Conservation (phyloP, 179 eudicot genomes). For the Beta macrorhiza region DNA sequence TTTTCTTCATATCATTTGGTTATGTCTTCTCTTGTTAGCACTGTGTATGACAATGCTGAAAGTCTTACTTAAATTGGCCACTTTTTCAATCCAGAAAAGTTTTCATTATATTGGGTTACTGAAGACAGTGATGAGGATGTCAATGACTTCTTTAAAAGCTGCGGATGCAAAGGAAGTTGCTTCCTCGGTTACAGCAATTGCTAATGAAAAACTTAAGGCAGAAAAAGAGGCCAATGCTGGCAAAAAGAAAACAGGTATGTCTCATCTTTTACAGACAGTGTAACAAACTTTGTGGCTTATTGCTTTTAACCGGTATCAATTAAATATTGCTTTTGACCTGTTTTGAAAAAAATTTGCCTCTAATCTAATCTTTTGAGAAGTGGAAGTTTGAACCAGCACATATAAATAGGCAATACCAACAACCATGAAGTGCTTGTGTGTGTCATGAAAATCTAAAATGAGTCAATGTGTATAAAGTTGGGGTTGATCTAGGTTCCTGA, state of each 20-base stretch:
- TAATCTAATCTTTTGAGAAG: not conserved
- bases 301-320: not conserved
- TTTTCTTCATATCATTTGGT: not conserved
- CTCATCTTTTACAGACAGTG: not conserved
- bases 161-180: constrained; percentile 95
- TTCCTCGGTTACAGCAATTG: constrained; percentile 82
- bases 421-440: not conserved
- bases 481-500: not conserved
- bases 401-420: not conserved
- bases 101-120: constrained; percentile 79
- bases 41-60: not conserved
- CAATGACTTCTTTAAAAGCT: constrained; percentile 73
- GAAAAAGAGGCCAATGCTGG: constrained; percentile 97
- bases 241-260: constrained; percentile 88
- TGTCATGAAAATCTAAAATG: not conserved
- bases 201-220: constrained; percentile 92
- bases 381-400: too few species aligned
- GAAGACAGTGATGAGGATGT: constrained; percentile 81
- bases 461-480: not conserved
- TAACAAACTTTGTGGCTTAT: not conserved
- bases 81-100: constrained; percentile 65
- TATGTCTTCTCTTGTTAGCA: not conserved
- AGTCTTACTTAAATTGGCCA: not conserved
- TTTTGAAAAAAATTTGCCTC: too few species aligned
- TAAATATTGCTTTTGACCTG: too few species aligned